Conservation (phyloP, 2,329 filamentous ascomycete genomes). For the Zymoseptoria brevis region DNA sequence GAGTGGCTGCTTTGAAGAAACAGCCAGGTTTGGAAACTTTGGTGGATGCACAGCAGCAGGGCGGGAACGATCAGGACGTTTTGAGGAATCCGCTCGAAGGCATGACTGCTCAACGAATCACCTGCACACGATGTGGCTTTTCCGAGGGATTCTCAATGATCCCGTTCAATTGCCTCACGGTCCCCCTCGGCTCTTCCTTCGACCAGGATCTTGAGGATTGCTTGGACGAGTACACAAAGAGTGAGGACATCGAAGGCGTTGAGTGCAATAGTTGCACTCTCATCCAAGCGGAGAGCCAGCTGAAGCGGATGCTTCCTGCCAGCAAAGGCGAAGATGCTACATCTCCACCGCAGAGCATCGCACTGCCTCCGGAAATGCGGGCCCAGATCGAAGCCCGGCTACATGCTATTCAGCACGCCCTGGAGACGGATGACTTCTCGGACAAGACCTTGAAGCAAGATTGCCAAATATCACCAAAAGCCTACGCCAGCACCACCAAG, state of each 20-base stretch:
- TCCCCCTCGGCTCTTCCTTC: slow-evolving; percentile 62
- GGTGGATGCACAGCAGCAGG: neutral
- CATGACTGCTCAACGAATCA: slow-evolving; percentile 76
- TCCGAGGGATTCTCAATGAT: slow-evolving; percentile 84
- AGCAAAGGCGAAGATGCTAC: neutral
- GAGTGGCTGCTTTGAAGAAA: slow-evolving; percentile 19
- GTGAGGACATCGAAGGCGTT: slow-evolving; percentile 82
- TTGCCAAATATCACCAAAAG: slow-evolving; percentile 47
- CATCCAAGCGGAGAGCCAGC: slow-evolving; percentile 48
- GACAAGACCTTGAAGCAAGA: slow-evolving; percentile 43
- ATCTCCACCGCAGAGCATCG: slow-evolving; percentile 8
- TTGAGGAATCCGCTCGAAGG: slow-evolving; percentile 77
- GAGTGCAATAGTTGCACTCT: slow-evolving; percentile 89
- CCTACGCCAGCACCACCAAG: slow-evolving; percentile 70
- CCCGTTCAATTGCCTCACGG: slow-evolving; percentile 86
- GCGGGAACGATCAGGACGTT: slow-evolving; percentile 5
- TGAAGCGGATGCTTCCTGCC: slow-evolving; percentile 37
- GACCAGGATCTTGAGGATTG: slow-evolving; percentile 68
- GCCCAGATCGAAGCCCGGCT: slow-evolving; percentile 48
- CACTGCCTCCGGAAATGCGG: slow-evolving; percentile 38
- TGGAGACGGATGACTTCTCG: slow-evolving; percentile 74
- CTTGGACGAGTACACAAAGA: slow-evolving; percentile 72
- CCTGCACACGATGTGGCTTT: slow-evolving; percentile 76
- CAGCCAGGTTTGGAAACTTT: slow-evolving; percentile 23
- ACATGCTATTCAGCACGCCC: slow-evolving; percentile 57